Evolutionary conservation across 2,329 filamentous ascomycete species (phyloP), one percentile per base, ranked within the genome.

Genomic region (Penicillium crustosum): DNA sequence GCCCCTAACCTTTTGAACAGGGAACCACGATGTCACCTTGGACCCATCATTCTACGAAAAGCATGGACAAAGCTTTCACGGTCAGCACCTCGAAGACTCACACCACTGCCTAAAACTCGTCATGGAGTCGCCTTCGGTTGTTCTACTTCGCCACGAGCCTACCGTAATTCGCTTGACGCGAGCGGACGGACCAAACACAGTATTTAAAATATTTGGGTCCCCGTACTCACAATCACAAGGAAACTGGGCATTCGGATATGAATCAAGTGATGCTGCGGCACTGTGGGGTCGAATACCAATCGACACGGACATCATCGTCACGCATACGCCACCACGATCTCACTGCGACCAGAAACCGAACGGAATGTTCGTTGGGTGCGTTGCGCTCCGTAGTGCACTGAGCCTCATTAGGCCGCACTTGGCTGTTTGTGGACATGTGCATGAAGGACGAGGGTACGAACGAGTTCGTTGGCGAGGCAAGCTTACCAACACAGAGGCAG

Each of bases 381-480:
- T 75, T 57, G 74, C 70, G 15, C 76, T 86, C 49, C 70, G 73
- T 35, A 66, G 75, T 57, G 71, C 74, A 2, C 61, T 86, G 51
- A 74, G 75, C 67, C 71, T 73, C 35, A 75, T 83, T 29, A 75
- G 79, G 53, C 84, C 84, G 27, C 68, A 73, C 61, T 69, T 86
- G 59, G 77, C 78, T 60, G 72, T 86, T 53, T 86, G 80, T 66
- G 84, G 84, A n/a, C 83, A 86, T 73, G 80, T 84, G 38, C 83
- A 86, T 71, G 79, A 82, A 66, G 80, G 77, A 42, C 73, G 83
- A 67, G 83, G 83, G 31, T 82, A 78, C 49, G 76, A 82, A 65
- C 73, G 80, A 31, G 74, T 86, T 29, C 69, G 69, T 43, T 86
- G 83, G 83, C 29, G 19, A 41, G 12, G 48, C 38, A 44, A 29